Percentiles rank a stretch among this genome's conserved stretches.
These are phyloP conservation scores for Elaeis guineensis DNA, from an alignment of 176 grass and related monocot genomes.

Conservation along the genomic window DNA sequence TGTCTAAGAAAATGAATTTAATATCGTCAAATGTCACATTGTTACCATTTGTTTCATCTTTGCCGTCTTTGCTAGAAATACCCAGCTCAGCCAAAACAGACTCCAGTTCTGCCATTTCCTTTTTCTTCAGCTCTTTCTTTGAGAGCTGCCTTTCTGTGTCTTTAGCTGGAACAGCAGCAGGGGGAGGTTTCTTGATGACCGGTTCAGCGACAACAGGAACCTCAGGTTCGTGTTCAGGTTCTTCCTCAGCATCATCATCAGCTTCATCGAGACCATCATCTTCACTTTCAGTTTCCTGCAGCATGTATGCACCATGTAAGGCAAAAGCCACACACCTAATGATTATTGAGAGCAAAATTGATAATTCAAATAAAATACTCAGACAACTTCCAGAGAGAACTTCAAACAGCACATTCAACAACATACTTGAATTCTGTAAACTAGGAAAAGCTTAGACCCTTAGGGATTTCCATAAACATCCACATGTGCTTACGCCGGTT, in stretches of 20 bases:
- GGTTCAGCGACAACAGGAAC: conserved; percentile 25
- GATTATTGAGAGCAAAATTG: too few relatives aligned
- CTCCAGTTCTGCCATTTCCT: conserved; percentile 93
- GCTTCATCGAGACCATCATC: conserved; percentile 75
- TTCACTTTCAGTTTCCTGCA: conserved; percentile 80
- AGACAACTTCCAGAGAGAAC: too few relatives aligned
- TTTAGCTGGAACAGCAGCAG: conserved; percentile 44
- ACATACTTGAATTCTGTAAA: too few relatives aligned
- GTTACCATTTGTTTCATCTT: conserved; percentile 36
- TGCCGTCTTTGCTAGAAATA: conserved; percentile 39
- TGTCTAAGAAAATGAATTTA: too few relatives aligned
- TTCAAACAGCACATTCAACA: too few relatives aligned
- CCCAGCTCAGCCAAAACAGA: conserved; percentile 86
- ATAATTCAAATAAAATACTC: too few relatives aligned
- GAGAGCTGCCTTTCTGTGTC: conserved; percentile 92
- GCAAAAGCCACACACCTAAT: too few relatives aligned
- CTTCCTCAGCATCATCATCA: conserved; percentile 67
- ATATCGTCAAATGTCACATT: too few relatives aligned
- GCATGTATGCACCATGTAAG: too few relatives aligned
- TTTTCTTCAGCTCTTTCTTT: conserved; percentile 98
- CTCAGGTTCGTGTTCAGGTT: conserved; percentile 50
- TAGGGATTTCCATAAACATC: too few relatives aligned
- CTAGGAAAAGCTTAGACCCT: too few relatives aligned
- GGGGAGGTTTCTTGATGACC: conserved; percentile 30
- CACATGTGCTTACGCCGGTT: too few relatives aligned